These are phyloP conservation scores for Hirschfeldia incana DNA, from an alignment of 345 rosid genomes.

Conservation along the genomic window DNA sequence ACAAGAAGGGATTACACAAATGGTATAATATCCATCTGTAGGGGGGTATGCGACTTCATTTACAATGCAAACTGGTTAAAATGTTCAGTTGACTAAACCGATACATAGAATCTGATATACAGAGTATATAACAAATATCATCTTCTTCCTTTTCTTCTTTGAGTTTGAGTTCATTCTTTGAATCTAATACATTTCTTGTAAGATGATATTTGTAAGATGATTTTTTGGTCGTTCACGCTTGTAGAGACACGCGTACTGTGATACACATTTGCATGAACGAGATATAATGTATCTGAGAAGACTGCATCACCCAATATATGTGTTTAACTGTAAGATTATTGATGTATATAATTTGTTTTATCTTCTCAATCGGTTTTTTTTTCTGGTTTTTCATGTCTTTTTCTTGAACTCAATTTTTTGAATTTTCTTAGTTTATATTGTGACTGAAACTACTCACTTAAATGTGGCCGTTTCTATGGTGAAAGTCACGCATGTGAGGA, in stretches of 20 bases:
- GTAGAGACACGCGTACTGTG: not conserved
- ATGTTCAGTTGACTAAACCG: not conserved
- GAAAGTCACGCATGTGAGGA: constrained; percentile 10
- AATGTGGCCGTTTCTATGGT: constrained; percentile 11
- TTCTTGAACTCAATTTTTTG: not conserved
- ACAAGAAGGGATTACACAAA: not conserved
- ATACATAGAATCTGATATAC: too few relatives aligned
- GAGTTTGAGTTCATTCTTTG: not conserved
- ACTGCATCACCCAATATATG: not conserved
- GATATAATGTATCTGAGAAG: not conserved
- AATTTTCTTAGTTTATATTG: not conserved
- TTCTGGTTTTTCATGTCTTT: not conserved
- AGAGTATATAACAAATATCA: not conserved
- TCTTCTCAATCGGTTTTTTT: not conserved
- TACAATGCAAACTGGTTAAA: not conserved
- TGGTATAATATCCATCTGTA: too few relatives aligned
- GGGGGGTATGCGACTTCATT: not conserved
- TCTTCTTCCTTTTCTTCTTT: not conserved
- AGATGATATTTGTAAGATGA: not conserved
- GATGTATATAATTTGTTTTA: not conserved
- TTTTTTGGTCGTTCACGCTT: not conserved
- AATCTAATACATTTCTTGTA: not conserved
- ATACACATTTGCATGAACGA: not conserved
- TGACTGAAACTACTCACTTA: constrained; percentile 1
- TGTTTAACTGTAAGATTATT: not conserved